phyloP scores from a whole-genome alignment of 139 green algal species.

The Ostreobium quekettii region DNA sequence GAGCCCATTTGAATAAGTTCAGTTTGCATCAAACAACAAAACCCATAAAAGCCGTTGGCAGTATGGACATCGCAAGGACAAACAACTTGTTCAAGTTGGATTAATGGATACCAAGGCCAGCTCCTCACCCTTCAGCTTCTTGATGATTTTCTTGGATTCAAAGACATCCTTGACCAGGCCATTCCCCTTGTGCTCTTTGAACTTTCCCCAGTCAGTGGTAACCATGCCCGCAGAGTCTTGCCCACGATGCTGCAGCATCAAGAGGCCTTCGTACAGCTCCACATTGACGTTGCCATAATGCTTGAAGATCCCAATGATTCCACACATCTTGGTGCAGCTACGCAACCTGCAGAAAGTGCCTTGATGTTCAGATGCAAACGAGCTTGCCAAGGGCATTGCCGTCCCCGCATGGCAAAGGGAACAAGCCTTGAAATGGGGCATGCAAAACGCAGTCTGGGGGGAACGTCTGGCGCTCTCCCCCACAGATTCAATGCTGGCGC shows the following conservation, averaged over 20 bases:
- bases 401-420: too few relatives aligned
- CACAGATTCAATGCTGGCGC: too few relatives aligned
- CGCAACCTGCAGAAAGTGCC: too few relatives aligned
- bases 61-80: too few relatives aligned
- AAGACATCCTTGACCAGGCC: slow-evolving; percentile 98
- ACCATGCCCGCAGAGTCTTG: slow-evolving; percentile 95
- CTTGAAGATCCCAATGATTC: slow-evolving; percentile 91
- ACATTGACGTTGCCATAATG: slow-evolving; percentile 60
- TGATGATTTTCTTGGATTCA: slow-evolving; percentile 52
- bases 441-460: too few relatives aligned
- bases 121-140: slow-evolving; percentile 61
- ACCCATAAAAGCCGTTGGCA: too few relatives aligned
- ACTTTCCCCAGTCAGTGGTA: slow-evolving; percentile 76
- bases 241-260: slow-evolving; percentile 96
- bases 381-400: too few relatives aligned
- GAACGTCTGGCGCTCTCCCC: too few relatives aligned
- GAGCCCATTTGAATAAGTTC: too few relatives aligned
- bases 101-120: neutral
- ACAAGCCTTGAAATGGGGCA: too few relatives aligned
- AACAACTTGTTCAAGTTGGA: neutral
- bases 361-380: too few relatives aligned
- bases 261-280: slow-evolving; percentile 90
- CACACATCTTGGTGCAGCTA: slow-evolving; percentile 53
- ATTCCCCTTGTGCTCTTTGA: slow-evolving; percentile 91
- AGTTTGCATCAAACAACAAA: too few relatives aligned